Base-by-base conservation (phyloP, 768 basidiomycete species). In the Phanerochaete carnosa region DNA sequence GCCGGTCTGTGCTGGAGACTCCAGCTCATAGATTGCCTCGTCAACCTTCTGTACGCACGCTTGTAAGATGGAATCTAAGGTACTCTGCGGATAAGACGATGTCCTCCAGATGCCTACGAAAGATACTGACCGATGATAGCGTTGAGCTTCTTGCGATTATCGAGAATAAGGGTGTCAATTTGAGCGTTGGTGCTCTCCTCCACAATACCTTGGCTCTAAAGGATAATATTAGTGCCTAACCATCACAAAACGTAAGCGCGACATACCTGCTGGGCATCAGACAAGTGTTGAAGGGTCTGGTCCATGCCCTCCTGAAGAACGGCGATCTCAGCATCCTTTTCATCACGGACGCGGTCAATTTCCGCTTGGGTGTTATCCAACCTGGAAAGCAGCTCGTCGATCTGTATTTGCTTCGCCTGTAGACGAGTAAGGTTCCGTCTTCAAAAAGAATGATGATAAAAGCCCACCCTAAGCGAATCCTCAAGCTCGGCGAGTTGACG, bases 281-380 rank as follows among this genome's bases (percentile, higher is more conserved):
- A 87, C 45, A 98, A 79, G 66, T 94, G 87, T 61, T 92, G 86
- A 49, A 98, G 86, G 23, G 95, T 96, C 61, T 81, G 85, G 68
- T 98, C 95, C 89, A 98, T 89, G 37, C 94, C 90, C 74, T 95
- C 96, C 71, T 98, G 94, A 65, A 98, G 81, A 70, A 98, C 95
- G 71, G 89, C 80, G 53, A 98, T 92, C 74, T 99, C 97, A 71
- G 95, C 89, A 70, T 98, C 97, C 77, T 98, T 98, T 77, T 99
- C 97, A 15, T 98, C 95, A 33, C 90, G 81, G 5, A 94, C 72
- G 29, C 83, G 86, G 64, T 96, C 94, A 61, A 95, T 65, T 66
- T 98, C 94, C 39, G 77, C 82, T 26, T 80, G 74, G 55, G 90
- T 83, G 60, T 83, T 80, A 69, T 97, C 85, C 65, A 98, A 75